Evolutionary conservation across 2,329 filamentous ascomycete species (phyloP).

Genomic region (Orbilia blumenaviensis): DNA sequence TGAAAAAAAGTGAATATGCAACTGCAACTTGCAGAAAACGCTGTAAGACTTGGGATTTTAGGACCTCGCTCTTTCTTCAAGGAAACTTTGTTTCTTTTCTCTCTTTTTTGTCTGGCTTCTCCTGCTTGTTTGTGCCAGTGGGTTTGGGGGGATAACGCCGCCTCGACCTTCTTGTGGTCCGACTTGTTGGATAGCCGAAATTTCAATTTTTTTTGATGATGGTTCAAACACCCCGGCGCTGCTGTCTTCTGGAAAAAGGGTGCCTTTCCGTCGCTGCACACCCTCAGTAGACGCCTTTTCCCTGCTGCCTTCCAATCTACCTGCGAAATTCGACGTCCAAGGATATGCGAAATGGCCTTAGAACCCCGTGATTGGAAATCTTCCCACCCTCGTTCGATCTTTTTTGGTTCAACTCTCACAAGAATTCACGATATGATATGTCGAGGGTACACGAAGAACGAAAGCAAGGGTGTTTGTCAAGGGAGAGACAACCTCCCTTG

Average conservation of each 20-base stretch:
- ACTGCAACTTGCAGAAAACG: slow-evolving; percentile 26
- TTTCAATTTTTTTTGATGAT: slow-evolving; percentile 41
- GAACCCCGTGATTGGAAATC: slow-evolving; percentile 35
- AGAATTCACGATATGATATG: slow-evolving; percentile 20
- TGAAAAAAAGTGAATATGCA: too few species aligned
- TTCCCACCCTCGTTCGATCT: slow-evolving; percentile 21
- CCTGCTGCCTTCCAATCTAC: slow-evolving; percentile 43
- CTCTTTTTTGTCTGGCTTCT: slow-evolving; percentile 19
- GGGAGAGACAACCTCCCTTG: slow-evolving; percentile 27
- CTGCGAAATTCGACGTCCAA: slow-evolving; percentile 47
- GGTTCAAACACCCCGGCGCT: slow-evolving; percentile 28
- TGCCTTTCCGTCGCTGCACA: slow-evolving; percentile 6
- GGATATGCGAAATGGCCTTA: slow-evolving; percentile 41
- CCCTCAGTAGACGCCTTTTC: slow-evolving; percentile 15
- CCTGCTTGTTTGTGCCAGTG: slow-evolving; percentile 42
- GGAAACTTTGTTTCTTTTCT: slow-evolving; percentile 30
- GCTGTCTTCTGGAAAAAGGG: slow-evolving; percentile 38
- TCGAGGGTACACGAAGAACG: slow-evolving; percentile 32
- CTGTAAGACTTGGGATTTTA: slow-evolving; percentile 18
- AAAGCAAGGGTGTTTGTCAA: slow-evolving; percentile 46
- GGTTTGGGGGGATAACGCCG: slow-evolving; percentile 41
- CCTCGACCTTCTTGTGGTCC: slow-evolving; percentile 48
- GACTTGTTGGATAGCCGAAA: slow-evolving; percentile 53
- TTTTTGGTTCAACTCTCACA: slow-evolving; percentile 7
- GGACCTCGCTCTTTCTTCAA: slow-evolving; percentile 24